Evolutionary conservation across 257 asterid genomes (phyloP).

Genomic region (Echium plantagineum): DNA sequence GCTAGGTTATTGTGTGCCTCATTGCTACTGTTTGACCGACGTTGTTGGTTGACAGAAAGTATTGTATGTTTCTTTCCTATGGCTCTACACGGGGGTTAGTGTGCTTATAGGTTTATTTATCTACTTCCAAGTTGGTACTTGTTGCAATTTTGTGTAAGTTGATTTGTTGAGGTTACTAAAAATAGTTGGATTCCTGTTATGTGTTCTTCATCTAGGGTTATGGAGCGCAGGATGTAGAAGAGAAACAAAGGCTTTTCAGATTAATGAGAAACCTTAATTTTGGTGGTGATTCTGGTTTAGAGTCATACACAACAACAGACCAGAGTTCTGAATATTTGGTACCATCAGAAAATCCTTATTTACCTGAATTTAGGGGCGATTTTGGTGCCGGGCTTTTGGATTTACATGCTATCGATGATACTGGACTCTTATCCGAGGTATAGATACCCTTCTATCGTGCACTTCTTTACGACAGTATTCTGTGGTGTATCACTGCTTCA

Average conservation of each 20-base stretch:
- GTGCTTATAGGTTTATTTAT: neutral
- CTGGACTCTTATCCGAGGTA: constrained; percentile 96
- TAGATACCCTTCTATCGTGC: constrained; percentile 5
- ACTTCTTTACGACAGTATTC: neutral
- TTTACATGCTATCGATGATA: constrained; percentile 95
- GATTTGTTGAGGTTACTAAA: neutral
- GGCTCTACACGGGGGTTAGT: neutral
- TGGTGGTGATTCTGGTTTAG: constrained; percentile 76
- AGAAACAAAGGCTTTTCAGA: constrained; percentile 91
- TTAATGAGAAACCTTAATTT: constrained; percentile 91
- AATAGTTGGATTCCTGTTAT: neutral
- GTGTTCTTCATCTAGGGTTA: constrained; percentile 7
- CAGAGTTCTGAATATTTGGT: constrained; percentile 61
- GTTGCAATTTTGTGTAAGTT: neutral
- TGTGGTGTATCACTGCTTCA: neutral
- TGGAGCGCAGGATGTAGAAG: constrained; percentile 91
- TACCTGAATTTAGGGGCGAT: constrained; percentile 88
- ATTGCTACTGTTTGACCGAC: neutral
- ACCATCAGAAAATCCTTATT: constrained; percentile 51
- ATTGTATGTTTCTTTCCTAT: neutral
- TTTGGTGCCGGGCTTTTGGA: constrained; percentile 96
- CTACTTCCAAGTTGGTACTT: neutral
- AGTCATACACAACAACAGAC: constrained; percentile 62
- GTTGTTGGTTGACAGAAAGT: neutral
- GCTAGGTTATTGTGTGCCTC: neutral